A percentile compares a stretch with the other conserved stretches of the same genome.
Evolutionary conservation across 1,284 basidiomycete species (phyloP).

Genomic region (Testicularia cyperi): DNA sequence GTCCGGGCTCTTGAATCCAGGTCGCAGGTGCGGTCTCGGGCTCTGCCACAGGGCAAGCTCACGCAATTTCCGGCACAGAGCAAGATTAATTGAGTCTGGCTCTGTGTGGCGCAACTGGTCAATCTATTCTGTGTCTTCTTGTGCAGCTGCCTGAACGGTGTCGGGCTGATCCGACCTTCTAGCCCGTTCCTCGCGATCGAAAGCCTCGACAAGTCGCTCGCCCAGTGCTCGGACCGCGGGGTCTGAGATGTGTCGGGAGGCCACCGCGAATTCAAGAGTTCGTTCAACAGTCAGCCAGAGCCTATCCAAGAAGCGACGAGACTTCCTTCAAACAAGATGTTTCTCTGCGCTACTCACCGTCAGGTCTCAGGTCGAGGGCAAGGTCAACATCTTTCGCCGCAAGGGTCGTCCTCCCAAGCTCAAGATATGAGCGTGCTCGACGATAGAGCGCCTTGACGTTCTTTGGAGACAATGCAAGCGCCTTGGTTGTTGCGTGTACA

Average conservation of each 20-base stretch:
- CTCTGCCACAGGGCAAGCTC: no score
- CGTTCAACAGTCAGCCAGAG: no score
- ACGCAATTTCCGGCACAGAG: no score
- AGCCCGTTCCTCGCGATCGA: constrained; percentile 13
- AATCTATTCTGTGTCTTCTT: not conserved
- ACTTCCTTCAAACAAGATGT: no score
- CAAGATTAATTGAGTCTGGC: no score
- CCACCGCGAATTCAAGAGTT: no score
- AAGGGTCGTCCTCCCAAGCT: constrained; percentile 14
- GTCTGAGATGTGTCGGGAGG: constrained; percentile 12
- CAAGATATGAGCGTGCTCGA: constrained; percentile 27
- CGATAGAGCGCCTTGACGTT: constrained; percentile 43
- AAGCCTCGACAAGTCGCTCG: constrained; percentile 22
- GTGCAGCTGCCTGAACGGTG: no score
- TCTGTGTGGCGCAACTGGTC: no score
- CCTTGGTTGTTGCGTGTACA: constrained; percentile 23
- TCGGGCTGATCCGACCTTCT: no score
- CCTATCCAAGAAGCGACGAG: no score
- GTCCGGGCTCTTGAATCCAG: no score
- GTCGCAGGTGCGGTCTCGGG: no score
- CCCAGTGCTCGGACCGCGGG: constrained; percentile 25
- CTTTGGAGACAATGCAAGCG: constrained; percentile 16
- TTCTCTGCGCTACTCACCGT: constrained; percentile 26
- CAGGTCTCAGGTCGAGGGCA: constrained; percentile 24
- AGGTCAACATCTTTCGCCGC: constrained; percentile 34